Evolutionary conservation across 257 asterid species (phyloP).

Genomic region (Dorcoceras hygrometricum): DNA sequence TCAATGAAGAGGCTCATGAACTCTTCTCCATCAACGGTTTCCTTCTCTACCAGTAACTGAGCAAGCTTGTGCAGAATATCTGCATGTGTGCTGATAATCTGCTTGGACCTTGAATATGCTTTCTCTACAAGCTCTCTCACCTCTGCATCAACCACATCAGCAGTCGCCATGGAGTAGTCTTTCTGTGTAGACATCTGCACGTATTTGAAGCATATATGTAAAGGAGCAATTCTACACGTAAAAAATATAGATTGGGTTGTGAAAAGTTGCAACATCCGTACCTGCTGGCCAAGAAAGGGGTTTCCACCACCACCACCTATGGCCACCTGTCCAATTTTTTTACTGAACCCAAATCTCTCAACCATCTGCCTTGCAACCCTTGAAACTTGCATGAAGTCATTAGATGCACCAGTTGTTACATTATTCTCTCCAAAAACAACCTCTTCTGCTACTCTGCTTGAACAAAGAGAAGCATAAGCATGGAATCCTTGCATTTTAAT

Average conservation of each 20-base stretch:
- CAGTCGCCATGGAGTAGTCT: conserved; percentile 99
- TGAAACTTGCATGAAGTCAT: conserved; percentile 98
- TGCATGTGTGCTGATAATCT: conserved; percentile 57
- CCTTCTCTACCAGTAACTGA: conserved; percentile 78
- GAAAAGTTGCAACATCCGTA: conserved; percentile 12
- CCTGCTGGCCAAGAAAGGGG: conserved; percentile 96
- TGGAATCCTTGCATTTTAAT: background rate
- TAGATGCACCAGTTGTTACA: conserved; percentile 99
- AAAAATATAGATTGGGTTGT: background rate
- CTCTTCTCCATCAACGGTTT: conserved; percentile 97
- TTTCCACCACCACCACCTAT: conserved; percentile 91
- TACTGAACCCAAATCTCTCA: conserved; percentile 96
- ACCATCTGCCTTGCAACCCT: conserved; percentile 98
- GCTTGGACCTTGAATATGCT: conserved; percentile 71
- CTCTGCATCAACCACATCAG: conserved; percentile 85
- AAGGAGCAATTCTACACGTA: background rate
- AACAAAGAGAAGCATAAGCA: conserved; percentile 7
- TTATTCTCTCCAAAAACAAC: conserved; percentile 78
- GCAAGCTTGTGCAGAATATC: conserved; percentile 96
- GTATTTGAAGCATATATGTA: background rate
- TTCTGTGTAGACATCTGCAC: conserved; percentile 63
- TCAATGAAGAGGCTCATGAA: conserved; percentile 97
- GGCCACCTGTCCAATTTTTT: conserved; percentile 92
- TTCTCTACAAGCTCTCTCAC: conserved; percentile 80
- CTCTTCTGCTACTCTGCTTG: conserved; percentile 82